A percentile compares a stretch with the other conserved stretches of the same genome.
Evolutionary conservation across 2,329 filamentous ascomycete species (phyloP).

Genomic region (Fusarium robinianum): DNA sequence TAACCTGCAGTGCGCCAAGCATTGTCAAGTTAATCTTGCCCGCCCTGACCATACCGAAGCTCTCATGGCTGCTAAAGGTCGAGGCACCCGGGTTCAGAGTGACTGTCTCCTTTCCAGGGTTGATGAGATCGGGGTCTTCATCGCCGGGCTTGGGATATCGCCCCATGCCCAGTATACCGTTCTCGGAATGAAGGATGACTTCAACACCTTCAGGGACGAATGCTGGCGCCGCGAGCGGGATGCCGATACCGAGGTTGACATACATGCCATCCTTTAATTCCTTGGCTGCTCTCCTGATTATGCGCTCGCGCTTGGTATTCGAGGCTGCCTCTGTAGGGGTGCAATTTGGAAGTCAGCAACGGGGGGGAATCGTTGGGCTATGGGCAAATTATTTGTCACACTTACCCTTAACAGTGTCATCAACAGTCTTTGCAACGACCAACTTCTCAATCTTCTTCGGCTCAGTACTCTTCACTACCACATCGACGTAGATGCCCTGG

Average conservation of each 20-base stretch:
- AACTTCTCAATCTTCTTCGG: constrained; percentile 83
- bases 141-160: constrained; percentile 71
- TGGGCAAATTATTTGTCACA: too few relatives aligned
- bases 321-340: background rate
- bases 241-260: constrained; percentile 86
- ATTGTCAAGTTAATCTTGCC: constrained; percentile 84
- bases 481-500: constrained; percentile 86
- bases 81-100: constrained; percentile 77
- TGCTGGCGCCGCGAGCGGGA: constrained; percentile 84
- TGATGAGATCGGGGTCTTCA: constrained; percentile 86
- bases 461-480: constrained; percentile 76
- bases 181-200: constrained; percentile 78
- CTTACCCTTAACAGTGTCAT: constrained; percentile 20
- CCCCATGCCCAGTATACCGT: constrained; percentile 73
- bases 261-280: constrained; percentile 95
- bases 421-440: constrained; percentile 71
- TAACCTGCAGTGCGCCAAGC: constrained; percentile 87
- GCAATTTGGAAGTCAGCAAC: background rate
- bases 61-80: constrained; percentile 82
- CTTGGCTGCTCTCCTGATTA: constrained; percentile 79
- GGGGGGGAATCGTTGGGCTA: too few relatives aligned
- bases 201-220: constrained; percentile 78
- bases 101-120: constrained; percentile 89
- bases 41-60: constrained; percentile 86
- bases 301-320: constrained; percentile 67